Base-by-base conservation (phyloP, 148 eudicot species). In the Vaccinium darrowii region DNA sequence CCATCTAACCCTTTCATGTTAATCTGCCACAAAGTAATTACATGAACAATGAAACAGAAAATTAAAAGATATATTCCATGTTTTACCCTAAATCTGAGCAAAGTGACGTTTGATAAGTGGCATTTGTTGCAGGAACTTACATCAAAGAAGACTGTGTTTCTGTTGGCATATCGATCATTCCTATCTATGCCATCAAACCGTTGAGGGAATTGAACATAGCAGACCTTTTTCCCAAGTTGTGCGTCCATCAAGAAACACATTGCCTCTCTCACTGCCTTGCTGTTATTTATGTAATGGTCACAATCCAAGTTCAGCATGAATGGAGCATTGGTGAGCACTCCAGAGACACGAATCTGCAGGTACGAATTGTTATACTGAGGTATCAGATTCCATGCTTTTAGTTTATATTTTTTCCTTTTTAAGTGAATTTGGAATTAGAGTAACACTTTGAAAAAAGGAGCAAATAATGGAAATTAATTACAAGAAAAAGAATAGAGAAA, bases 191-290 rank as follows among this genome's bases (percentile, higher is more conserved):
- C 99, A 84, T 96, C 99, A 79, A 96, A 96, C 84, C 99, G 91
- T 83, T 94, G 98, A 79, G 98, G 99, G 81, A 96, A 96, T 82
- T 96, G 99, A 74, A 96, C 99, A 85, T 93, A 96, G 89, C 99
- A 96, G 78, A 94, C 98, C 87, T 94, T 96, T 86, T 89, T 96
- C 76, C 99, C 99, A 8, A 89, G 86, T 83, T 94, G 99, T 52
- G 98, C 95, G 79, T 96, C 99, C 99, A 96, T 96, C 89, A 96
- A 87, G 91, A 96, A 96, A 85, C 99, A 96, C 99, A 96, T 96
- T 36, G 99, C 89, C 83, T 96, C 99, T 86, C 99, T 88, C 14
- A 84, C 96, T 27, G 99, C 99, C 91, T 97, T 97, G 90, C 99
- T 95, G 89, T 97, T 97, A 90, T 97, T 97, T 72, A 97, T 33